Evolutionary conservation across 2,329 filamentous ascomycete species (phyloP), one percentile per base, ranked within the genome.

Genomic region (Aspergillus unguis): DNA sequence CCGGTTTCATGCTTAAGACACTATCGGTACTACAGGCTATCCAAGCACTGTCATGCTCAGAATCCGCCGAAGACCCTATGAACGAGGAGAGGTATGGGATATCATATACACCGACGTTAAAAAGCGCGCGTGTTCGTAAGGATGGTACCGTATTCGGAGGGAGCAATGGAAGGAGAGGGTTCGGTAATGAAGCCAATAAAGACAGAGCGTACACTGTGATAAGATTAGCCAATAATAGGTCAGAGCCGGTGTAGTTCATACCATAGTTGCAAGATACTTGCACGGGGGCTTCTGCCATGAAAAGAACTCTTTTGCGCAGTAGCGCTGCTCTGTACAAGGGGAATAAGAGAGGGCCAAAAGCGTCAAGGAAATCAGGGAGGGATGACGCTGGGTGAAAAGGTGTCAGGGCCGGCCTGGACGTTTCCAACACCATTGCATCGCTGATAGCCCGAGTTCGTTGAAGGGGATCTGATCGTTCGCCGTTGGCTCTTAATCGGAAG

Each of bases 1-100:
- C 82, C 46, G 85, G 83, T 74, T 97, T 97, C 71, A 90, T 87
- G 43, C 84, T 85, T 10, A 99, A 80, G 53, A 99, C 94, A 65
- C 88, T 92, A 73, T 99, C 94, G 1, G 92, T 97, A 3, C 92
- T 96, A 71, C 92, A 96, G 9, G 92, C 94, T 54, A 96, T 86
- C 91, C 92, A 99, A 36, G 91, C 88, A 10, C 10, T 80, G 74
- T 79, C 62, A 42, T 55, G 46, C 52, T 70, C 65, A 43, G 64
- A 51, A 58, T 65, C 54, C 57, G 70, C 41, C 35, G 65, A 57
- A 64, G 69, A 65, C 74, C 76, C 44, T 71, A 78, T 77, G 4
- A 96, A 79, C 40, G 86, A 83, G 4, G 88, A 79, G 4, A 97
- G 79, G 52, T 87, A 84, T 4, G 88, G 83, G 45, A 99, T 96